These are phyloP conservation scores for Testicularia cyperi DNA, from an alignment of 1,284 basidiomycete genomes.

Conservation along the genomic window DNA sequence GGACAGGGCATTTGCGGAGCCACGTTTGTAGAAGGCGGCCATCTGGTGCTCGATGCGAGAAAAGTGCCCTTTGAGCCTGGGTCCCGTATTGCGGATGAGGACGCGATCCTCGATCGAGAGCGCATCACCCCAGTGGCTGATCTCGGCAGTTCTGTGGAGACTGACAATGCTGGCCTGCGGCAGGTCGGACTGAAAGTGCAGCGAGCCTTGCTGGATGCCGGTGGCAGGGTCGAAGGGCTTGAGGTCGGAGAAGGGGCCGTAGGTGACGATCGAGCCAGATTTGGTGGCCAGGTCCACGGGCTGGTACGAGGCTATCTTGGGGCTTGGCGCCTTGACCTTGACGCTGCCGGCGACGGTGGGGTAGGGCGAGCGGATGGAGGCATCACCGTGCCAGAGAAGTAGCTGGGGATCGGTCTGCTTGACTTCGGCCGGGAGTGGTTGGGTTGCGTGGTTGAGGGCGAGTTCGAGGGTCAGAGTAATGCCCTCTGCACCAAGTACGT, in stretches of 20 bases:
- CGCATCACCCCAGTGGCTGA: conserved; percentile 96
- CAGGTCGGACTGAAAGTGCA: conserved; percentile 79
- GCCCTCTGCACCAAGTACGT: conserved; percentile 1
- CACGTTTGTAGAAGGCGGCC: conserved; percentile 69
- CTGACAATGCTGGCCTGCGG: conserved; percentile 76
- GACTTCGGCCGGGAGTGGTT: conserved; percentile 74
- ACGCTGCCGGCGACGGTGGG: conserved; percentile 76
- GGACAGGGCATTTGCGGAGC: conserved; percentile 71
- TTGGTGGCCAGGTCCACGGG: conserved; percentile 68
- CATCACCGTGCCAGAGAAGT: conserved; percentile 73
- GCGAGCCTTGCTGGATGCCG: conserved; percentile 61
- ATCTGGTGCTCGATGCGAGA: conserved; percentile 83
- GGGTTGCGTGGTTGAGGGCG: conserved; percentile 75
- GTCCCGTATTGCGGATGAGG: conserved; percentile 80
- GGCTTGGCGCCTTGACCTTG: conserved; percentile 65
- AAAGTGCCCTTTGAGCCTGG: conserved; percentile 90
- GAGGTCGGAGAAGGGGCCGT: conserved; percentile 80
- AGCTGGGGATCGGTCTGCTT: conserved; percentile 77
- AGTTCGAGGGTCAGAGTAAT: conserved; percentile 53
- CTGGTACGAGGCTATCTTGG: conserved; percentile 28
- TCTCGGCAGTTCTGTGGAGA: conserved; percentile 77
- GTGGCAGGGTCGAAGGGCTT: conserved; percentile 62
- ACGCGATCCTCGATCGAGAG: conserved; percentile 89
- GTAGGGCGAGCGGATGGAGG: conserved; percentile 81
- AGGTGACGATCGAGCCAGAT: conserved; percentile 77